Base-by-base conservation (phyloP, 225 moss, liverwort and hornwort species). In the Climacium dendroides region DNA sequence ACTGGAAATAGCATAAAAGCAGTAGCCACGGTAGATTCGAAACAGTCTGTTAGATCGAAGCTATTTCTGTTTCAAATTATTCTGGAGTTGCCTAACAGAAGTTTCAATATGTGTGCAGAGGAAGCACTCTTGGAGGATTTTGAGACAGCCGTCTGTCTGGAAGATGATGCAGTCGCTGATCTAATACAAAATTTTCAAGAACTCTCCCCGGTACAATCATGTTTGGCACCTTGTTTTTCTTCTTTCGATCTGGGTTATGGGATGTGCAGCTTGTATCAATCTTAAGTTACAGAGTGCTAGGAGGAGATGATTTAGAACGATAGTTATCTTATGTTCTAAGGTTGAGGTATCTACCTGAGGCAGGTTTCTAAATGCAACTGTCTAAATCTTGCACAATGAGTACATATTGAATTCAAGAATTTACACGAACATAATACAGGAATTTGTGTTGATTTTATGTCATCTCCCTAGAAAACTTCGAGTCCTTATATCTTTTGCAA, bases 121-220 rank as follows among this genome's bases (percentile, higher is more conserved):
- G 97, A 94, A 67, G 94, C 95, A 69, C 89, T 97, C 80, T 90
- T 95, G 60, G 95, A 96, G 85, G 99, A 99, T 87, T 97, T 95
- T 86, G 99, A 99, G 80, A 86, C 93, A 69, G 88, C 97, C 84
- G 90, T 94, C 70, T 90, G 96, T 43, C 76, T 94, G 77, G 97
- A 99, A 89, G 96, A 99, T 89, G 91, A 93, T 87, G 94, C 93
- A 79, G 88, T 99, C 48, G 88, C 93, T 90, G 95, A 95, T 65
- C 88, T 96, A 54, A 82, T 97, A 24, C 89, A 95, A 84, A 91
- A 91, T 86, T 99, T 96, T 93, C 95, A 97, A 93, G 90, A 83
- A 18, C 92, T 92, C 74, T 89, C 90, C 39, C 81, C 89, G 92
- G 92, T 92, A 92, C 52, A 47, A 43, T 67, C 54, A 54, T 87